Percentiles rank a stretch among this genome's conserved stretches.
phyloP scores from a whole-genome alignment of 352 stramenopile species.

The Pythium plurisporium region DNA sequence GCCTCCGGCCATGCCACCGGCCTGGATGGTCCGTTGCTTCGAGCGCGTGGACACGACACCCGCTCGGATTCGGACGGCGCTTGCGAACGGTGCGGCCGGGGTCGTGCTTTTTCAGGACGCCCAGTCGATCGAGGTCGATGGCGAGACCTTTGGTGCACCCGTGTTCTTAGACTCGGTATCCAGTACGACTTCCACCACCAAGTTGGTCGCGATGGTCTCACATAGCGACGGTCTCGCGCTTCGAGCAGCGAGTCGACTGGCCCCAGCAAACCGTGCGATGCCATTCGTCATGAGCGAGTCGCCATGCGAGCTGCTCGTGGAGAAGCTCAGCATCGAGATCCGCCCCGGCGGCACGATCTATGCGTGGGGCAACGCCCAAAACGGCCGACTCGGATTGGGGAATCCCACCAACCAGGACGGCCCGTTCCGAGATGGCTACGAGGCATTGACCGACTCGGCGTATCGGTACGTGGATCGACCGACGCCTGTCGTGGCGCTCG shows the following conservation, averaged over 20 bases:
- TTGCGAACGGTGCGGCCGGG: constrained; percentile 41
- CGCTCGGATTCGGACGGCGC: constrained; percentile 30
- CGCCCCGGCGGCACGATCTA: constrained; percentile 49
- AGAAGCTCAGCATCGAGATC: constrained; percentile 40
- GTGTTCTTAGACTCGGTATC: constrained; percentile 1
- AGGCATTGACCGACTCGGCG: constrained; percentile 57
- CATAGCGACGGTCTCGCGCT: constrained; percentile 21
- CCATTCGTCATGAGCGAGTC: constrained; percentile 21
- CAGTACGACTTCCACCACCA: constrained; percentile 3
- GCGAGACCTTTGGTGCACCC: constrained; percentile 11
- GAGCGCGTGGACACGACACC: constrained; percentile 39
- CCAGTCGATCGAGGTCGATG: constrained; percentile 20
- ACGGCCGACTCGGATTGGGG: constrained; percentile 55
- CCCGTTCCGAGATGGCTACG: constrained; percentile 54
- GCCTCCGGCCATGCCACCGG: constrained; percentile 1
- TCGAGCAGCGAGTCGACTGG: constrained; percentile 23
- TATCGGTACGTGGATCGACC: constrained; percentile 53
- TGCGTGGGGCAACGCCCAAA: constrained; percentile 58
- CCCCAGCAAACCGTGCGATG: constrained; percentile 23
- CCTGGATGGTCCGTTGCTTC: constrained; percentile 43
- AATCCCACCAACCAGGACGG: constrained; percentile 5
- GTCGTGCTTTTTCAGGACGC: constrained; percentile 45
- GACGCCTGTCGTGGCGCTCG: constrained; percentile 36
- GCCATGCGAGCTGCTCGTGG: constrained; percentile 38
- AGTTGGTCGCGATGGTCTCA: constrained; percentile 35